Conservation (phyloP, 169 alveolate species). For the Cryptosporidium ubiquitum region DNA sequence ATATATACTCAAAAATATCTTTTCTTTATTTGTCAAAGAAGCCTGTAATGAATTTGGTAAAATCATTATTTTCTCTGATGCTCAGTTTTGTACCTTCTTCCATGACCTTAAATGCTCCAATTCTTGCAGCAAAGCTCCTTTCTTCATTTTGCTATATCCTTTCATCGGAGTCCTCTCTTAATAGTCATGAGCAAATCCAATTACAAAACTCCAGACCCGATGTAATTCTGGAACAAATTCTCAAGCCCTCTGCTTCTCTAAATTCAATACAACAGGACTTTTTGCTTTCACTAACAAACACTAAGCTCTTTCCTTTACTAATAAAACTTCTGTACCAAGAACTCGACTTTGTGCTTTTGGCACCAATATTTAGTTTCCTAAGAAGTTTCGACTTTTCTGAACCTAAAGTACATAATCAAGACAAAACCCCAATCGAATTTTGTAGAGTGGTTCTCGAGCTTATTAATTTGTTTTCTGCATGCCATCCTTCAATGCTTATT, state of each 20-base stretch:
- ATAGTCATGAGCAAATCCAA: not conserved
- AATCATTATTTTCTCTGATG: conserved; percentile 23
- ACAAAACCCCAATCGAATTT: conserved; percentile 16
- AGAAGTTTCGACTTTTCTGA: not conserved
- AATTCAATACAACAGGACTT: conserved; percentile 55
- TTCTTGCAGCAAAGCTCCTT: conserved; percentile 38
- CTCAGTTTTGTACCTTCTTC: conserved; percentile 28
- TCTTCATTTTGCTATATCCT: conserved; percentile 57
- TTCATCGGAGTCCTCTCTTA: conserved; percentile 9
- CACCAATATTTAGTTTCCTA: conserved; percentile 47
- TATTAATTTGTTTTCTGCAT: conserved; percentile 23
- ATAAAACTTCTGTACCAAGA: conserved; percentile 39
- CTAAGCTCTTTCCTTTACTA: conserved; percentile 31
- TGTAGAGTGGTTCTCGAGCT: conserved; percentile 32
- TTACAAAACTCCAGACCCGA: not conserved
- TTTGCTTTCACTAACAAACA: conserved; percentile 45
- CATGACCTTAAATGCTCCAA: conserved; percentile 16
- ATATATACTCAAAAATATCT: conserved; percentile 2
- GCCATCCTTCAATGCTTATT: conserved; percentile 36
- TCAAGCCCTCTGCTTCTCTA: conserved; percentile 45
- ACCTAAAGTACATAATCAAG: not conserved
- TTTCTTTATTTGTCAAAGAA: conserved; percentile 9
- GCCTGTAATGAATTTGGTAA: conserved; percentile 46
- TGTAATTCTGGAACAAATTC: conserved; percentile 34
- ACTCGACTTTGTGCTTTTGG: conserved; percentile 53